Evolutionary conservation across 495 filamentous ascomycete genomes (phyloP), one percentile per base, ranked within the genome.

Genomic region (Neurospora sp.): DNA sequence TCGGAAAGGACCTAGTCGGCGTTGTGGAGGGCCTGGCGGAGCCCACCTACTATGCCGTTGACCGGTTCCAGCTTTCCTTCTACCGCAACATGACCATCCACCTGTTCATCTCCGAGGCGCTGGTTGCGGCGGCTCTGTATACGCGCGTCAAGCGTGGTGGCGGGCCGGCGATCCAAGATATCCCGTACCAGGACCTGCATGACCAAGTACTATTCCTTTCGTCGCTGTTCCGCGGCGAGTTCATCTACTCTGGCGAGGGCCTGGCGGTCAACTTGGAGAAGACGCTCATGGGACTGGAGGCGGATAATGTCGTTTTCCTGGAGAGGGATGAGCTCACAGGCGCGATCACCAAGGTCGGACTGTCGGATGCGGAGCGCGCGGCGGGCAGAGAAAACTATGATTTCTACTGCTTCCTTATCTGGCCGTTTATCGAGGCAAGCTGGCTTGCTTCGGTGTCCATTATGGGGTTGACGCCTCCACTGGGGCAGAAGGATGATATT

Each of bases 71-170:
- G 77, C 88, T 99, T 10, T 96, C 92, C 1, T 99, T 98, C 82
- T 99, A 98, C 81, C 90, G 96, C 54, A 99, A 99, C 81, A 98
- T 98, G 95, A 96, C 94, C 1, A 99, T 99, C 71, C 96, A 99
- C 78, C 88, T 99, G 3, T 99, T 99, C 80, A 94, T 98, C 71
- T 91, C 92, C 1, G 93, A 98, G 75, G 92, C 95, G 0, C 85
- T 98, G 2, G 92, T 99, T 3, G 94, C 92, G 21, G 93, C 91
- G 19, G 92, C 91, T 37, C 91, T 99, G 85, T 98, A 98, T 80
- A 94, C 91, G 0, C 86, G 89, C 42, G 90, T 98, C 42, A 99
- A 98, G 81, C 89, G 89, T 76, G 95, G 96, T 24, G 94, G 95
- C 21, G 93, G 92, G 0, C 92, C 92, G 0, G 86, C 90, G 0